Evolutionary conservation across 352 stramenopile species (phyloP), one percentile per base, ranked within the genome.

Genomic region (Halophytophthora polymorphica): DNA sequence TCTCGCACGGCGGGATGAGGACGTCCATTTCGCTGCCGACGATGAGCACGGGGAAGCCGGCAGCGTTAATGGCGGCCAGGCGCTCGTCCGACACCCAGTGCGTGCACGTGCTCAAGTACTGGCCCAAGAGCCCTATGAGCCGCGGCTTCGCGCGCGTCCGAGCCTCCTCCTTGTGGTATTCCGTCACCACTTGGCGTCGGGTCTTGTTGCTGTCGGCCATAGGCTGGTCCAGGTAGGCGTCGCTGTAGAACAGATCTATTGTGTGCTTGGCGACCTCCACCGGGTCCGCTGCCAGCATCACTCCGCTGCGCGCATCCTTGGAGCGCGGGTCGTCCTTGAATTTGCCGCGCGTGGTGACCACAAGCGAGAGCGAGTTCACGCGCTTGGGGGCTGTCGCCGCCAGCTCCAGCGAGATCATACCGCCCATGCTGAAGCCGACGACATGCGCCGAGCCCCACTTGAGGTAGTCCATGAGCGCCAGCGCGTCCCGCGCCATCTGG

Each of bases 401-500:
- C 14, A 86, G 66, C 49, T 86, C 74, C 21, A 64, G 45, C 1
- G 71, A 69, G 56, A 86, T 86, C 74, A 86, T 86, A 0, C 65
- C 61, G n/a, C 69, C 69, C 65, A 76, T 73, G 19, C 64, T 78
- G 41, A 80, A 50, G 1, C 70, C 70, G 2, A 59, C 66, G 33
- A 80, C 34, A n/a, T 80, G 70, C 4, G 59, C 64, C 34, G 31
- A 50, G 11, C 61, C 41, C 76, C 73, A 87, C 2, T 63, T 45
- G 34, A 85, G 60, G 28, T 74, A 51, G 21, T 81, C 62, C 62
- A 85, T 70, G 17, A 87, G 37, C 6, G 63, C 59, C 13, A 84
- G 60, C 19, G 58, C 56, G 40, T 87, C 76, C 19, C 64, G 42
- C 13, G 76, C 73, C 71, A 87, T 83, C 13, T 63, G 49, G 15